These are phyloP conservation scores for Macadamia tetraphylla DNA, from an alignment of 164 flowering plant species.

Conservation along the genomic window DNA sequence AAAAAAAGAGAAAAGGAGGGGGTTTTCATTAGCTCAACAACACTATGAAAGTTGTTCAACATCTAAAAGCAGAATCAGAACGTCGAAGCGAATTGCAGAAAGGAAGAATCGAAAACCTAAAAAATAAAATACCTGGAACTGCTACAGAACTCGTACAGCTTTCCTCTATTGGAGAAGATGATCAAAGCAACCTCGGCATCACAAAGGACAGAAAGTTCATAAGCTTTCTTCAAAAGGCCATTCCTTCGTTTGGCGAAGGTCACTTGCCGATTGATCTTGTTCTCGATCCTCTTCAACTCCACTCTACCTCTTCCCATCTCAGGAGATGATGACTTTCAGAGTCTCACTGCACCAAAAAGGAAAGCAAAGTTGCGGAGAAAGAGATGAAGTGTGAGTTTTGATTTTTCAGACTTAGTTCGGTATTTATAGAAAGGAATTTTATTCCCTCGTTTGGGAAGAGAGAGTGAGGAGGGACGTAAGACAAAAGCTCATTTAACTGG, in stretches of 20 bases:
- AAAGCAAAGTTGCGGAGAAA: background rate
- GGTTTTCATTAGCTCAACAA: background rate
- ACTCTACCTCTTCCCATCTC: slow-evolving; percentile 89
- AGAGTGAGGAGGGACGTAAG: background rate
- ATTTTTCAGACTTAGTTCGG: background rate
- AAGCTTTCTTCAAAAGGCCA: slow-evolving; percentile 89
- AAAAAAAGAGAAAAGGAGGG: background rate
- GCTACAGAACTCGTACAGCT: slow-evolving; percentile 84
- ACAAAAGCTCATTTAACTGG: slow-evolving; percentile 7
- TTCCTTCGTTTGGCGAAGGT: slow-evolving; percentile 85
- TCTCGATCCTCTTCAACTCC: slow-evolving; percentile 89
- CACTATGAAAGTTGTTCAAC: background rate
- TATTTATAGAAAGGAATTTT: slow-evolving; percentile 3
- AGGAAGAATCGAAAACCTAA: background rate
- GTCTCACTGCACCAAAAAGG: background rate
- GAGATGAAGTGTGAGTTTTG: background rate
- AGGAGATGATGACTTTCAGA: too few species aligned
- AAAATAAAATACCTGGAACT: slow-evolving; percentile 51
- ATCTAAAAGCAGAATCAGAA: slow-evolving; percentile 16
- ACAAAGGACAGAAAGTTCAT: slow-evolving; percentile 83
- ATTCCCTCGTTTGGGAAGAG: too few species aligned
- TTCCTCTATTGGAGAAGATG: slow-evolving; percentile 91
- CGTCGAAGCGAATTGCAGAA: background rate
- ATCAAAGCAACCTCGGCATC: slow-evolving; percentile 89
- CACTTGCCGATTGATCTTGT: slow-evolving; percentile 91